These are phyloP conservation scores for Citrus medica DNA, from an alignment of 345 rosid genomes.

Conservation along the genomic window DNA sequence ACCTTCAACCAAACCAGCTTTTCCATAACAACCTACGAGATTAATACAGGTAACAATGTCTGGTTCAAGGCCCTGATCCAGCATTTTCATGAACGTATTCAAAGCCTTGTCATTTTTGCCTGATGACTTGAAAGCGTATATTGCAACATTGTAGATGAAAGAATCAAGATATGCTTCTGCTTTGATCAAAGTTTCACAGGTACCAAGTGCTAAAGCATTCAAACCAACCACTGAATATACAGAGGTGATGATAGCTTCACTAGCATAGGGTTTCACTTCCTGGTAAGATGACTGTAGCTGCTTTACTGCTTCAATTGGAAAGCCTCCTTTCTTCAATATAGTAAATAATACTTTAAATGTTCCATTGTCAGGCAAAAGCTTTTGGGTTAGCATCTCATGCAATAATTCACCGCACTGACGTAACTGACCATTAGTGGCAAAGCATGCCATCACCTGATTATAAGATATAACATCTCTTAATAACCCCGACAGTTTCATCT, in stretches of 20 bases:
- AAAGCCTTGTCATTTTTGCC: conserved; percentile 68
- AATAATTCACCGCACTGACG: conserved; percentile 65
- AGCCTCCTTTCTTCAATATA: conserved; percentile 64
- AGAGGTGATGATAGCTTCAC: conserved; percentile 52
- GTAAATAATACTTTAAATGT: conserved; percentile 67
- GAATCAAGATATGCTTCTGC: conserved; percentile 39
- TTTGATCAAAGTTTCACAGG: conserved; percentile 43
- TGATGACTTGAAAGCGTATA: conserved; percentile 55
- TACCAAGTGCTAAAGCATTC: conserved; percentile 49
- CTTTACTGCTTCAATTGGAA: conserved; percentile 64
- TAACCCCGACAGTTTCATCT: conserved; percentile 70
- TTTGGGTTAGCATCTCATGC: conserved; percentile 62
- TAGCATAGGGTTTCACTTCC: conserved; percentile 65
- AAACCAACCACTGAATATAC: conserved; percentile 71
- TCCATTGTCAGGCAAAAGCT: conserved; percentile 58
- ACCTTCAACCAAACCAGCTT: conserved; percentile 84
- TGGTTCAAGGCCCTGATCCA: conserved; percentile 70
- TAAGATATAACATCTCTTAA: conserved; percentile 59
- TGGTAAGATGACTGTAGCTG: conserved; percentile 67
- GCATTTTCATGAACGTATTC: conserved; percentile 70
- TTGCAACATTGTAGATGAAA: conserved; percentile 66
- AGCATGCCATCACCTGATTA: conserved; percentile 76
- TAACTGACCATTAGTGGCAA: conserved; percentile 61
- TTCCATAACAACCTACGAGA: conserved; percentile 71
- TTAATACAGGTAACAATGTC: conserved; percentile 62